Conservation (phyloP, 371 early-diverging fungal species). For the Cokeromyces recurvatus region DNA sequence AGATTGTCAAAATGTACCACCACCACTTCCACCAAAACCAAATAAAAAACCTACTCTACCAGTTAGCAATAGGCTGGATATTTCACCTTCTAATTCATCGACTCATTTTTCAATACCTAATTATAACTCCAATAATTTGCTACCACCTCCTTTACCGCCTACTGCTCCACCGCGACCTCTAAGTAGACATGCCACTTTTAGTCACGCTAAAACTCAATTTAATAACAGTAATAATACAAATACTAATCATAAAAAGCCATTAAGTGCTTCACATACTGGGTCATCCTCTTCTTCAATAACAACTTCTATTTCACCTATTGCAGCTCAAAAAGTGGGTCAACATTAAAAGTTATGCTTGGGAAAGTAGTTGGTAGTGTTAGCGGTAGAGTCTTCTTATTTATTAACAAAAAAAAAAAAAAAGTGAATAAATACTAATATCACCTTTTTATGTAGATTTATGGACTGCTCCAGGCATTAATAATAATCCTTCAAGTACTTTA, state of each 20-base stretch:
- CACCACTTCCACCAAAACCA: constrained; percentile 1
- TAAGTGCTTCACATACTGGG: not conserved
- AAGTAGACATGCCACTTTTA: too few species aligned
- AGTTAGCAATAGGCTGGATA: too few species aligned
- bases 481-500: constrained; percentile 2
- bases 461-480: constrained; percentile 12
- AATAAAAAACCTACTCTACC: too few species aligned
- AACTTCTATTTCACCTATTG: constrained; percentile 4
- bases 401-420: too few species aligned
- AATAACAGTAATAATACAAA: too few species aligned
- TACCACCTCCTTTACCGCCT: too few species aligned
- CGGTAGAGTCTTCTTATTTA: constrained; percentile 28
- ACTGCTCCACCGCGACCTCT: too few species aligned
- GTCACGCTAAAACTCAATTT: too few species aligned
- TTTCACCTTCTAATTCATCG: too few species aligned
- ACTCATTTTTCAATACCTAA: too few species aligned
- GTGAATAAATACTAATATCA: not conserved
- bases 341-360: constrained; percentile 61
- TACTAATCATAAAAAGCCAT: too few species aligned
- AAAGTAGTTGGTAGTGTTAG: constrained; percentile 53
- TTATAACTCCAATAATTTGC: too few species aligned
- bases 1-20: constrained; percentile 5
- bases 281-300: not conserved
- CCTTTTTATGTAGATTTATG: constrained; percentile 10
- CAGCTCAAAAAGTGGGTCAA: constrained; percentile 24